Conservation (phyloP, 1,284 basidiomycete species). For the Ustilago nuda region DNA sequence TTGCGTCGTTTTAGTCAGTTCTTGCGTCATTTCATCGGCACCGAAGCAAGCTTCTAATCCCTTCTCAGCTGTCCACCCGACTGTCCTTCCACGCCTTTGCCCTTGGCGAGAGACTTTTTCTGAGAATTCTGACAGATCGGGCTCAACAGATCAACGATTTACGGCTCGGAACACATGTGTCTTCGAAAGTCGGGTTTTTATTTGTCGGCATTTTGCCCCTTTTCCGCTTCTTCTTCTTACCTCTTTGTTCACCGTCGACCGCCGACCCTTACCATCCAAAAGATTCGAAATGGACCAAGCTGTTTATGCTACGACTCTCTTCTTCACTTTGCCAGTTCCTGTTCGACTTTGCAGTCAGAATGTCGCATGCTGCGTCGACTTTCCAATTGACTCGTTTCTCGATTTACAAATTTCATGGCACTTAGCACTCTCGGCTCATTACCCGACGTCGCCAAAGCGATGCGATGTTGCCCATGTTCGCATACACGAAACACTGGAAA, state of each 20-base stretch:
- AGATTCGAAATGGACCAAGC: neutral
- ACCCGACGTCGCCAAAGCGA: conserved; percentile 2
- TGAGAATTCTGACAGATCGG: conserved; percentile 10
- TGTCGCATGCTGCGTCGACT: neutral
- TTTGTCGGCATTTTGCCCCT: conserved; percentile 1
- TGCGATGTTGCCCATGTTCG: neutral
- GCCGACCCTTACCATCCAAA: neutral
- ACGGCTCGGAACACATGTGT: conserved; percentile 1
- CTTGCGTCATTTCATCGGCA: neutral
- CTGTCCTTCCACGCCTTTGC: neutral
- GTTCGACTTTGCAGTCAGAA: neutral
- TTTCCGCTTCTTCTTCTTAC: neutral
- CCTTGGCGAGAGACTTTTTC: conserved; percentile 11
- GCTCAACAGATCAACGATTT: conserved; percentile 1
- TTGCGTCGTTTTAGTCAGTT: neutral
- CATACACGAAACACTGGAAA: no score
- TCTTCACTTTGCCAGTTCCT: neutral
- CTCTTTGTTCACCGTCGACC: neutral
- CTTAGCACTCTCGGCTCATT: neutral
- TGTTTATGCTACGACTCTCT: neutral
- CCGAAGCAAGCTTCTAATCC: neutral
- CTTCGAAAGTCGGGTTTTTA: neutral
- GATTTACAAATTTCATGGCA: neutral
- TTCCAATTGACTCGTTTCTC: neutral
- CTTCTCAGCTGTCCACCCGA: conserved; percentile 5